Base-by-base conservation (phyloP, 202 grass and related monocot species). In the Dendrocalamus latiflorus region DNA sequence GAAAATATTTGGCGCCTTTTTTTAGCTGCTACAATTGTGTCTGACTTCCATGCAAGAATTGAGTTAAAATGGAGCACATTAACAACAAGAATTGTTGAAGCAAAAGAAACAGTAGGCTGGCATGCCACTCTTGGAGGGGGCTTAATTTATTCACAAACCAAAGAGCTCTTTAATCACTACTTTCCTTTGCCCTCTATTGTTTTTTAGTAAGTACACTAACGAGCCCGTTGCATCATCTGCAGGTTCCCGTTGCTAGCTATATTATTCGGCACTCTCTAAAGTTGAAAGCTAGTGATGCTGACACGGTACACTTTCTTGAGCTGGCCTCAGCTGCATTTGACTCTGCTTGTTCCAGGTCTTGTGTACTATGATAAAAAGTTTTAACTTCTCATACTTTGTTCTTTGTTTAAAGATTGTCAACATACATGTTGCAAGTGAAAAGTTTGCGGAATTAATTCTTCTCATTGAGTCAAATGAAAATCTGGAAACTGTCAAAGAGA, bases 191-290 rank as follows among this genome's bases (percentile, higher is more conserved):
- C 50, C 36, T 56, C 8, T 54, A 64, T 38, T 75, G 17, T 54
- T 66, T 56, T 45, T 8, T 67, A 28, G 25, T 49, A 67, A 65
- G 57, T 67, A 49, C 5, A 1, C 51, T 74, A 59, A 86, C 45
- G 20, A 61, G 68, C n/a, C 11, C 53, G 28, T 62, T 77, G 25
- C 36, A 51, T 70, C 59, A 73, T 87, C 33, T 81, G 33, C 89
- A 98, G 95, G 83, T 82, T 91, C 93, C 85, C 64, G 83, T 91
- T 87, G 60, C 78, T 50, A 93, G 74, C 75, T 95, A 89, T 79
- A 95, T 98, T 70, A 86, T 98, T 76, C 86, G 89, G 59, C 67
- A 93, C 64, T 98, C 93, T 65, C 89, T 98, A 64, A 98, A 95
- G 85, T 86, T 95, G 77, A 95, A 98, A 89, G 72, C 70, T 76